Percentiles rank a stretch among this genome's conserved stretches.
phyloP scores from a whole-genome alignment of 768 basidiomycete species.

The Hydnum rufescens region DNA sequence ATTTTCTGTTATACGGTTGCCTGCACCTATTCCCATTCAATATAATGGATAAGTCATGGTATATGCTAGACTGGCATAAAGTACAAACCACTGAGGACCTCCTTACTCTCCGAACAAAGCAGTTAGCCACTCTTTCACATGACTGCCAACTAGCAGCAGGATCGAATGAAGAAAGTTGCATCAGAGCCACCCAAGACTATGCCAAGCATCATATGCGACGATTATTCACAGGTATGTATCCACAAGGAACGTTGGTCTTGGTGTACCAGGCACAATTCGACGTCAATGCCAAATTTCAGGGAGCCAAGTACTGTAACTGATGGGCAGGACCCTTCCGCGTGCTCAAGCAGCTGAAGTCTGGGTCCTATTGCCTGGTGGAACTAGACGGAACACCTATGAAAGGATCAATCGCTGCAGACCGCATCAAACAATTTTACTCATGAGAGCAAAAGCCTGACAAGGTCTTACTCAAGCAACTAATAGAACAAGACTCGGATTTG shows the following conservation, averaged over 20 bases:
- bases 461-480: too few relatives aligned
- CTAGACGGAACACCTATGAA: not conserved
- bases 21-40: not conserved
- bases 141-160: not conserved
- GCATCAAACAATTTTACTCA: too few relatives aligned
- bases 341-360: not conserved
- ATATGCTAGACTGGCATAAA: not conserved
- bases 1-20: conserved; percentile 12
- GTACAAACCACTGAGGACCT: not conserved
- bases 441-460: too few relatives aligned
- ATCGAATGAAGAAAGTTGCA: not conserved
- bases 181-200: not conserved
- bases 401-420: too few relatives aligned
- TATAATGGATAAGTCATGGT: not conserved
- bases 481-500: too few relatives aligned
- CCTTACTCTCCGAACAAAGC: not conserved
- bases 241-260: not conserved
- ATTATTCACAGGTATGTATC: not conserved
- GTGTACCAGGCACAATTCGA: not conserved
- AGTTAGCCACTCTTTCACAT: not conserved
- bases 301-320: not conserved
- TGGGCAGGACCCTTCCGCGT: not conserved
- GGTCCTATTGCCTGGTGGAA: not conserved
- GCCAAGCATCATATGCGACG: not conserved
- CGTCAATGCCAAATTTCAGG: not conserved